Evolutionary conservation across 345 rosid species (phyloP), one percentile per base, ranked within the genome.

Genomic region (Ceriops tagal): DNA sequence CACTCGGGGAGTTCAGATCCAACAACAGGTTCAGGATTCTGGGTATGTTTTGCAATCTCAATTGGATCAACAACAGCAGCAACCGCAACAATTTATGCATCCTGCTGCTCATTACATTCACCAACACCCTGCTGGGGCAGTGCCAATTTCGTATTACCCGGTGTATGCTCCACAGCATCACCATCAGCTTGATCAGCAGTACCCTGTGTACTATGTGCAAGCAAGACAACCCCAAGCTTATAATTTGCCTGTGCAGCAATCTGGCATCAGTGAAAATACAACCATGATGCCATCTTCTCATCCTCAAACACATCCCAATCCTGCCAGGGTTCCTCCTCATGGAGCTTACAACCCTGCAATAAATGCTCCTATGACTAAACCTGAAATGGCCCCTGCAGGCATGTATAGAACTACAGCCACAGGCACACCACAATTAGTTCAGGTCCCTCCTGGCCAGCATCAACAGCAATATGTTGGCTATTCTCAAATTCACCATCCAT

Each of bases 391-490:
- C 66, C 74, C 72, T 62, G 65, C 83, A 19, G 88, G 86, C 63
- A 64, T 84, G 73, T 95, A 92, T 69, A 83, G 92, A 77, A 83
- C 88, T 20, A 56, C 88, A 20, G 73, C 84, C 65, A 65, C 85
- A 5, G 82, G 86, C 46, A 67, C 81, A 53, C 86, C 90, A 1
- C 93, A 86, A 73, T 67, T 88, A 71, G 75, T 90, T 78, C 96
- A 84, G 79, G 82, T 89, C 47, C 89, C 96, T 26, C 70, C 91
- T 56, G 75, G 66, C 77, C 90, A 83, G 72, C 88, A 84, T 58
- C 98, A 93, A 70, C 96, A 88, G 51, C 98, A 85, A 13, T 92
- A 80, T 74, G 82, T 87, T 57, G 96, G 89, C 24, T 95, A 83
- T 79, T 72, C 97, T 8, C 95, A 87, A 76, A 78, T 93, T 72